Evolutionary conservation across 225 moss, liverwort and hornwort species (phyloP).

Genomic region (Pseudisothecium myosuroides): DNA sequence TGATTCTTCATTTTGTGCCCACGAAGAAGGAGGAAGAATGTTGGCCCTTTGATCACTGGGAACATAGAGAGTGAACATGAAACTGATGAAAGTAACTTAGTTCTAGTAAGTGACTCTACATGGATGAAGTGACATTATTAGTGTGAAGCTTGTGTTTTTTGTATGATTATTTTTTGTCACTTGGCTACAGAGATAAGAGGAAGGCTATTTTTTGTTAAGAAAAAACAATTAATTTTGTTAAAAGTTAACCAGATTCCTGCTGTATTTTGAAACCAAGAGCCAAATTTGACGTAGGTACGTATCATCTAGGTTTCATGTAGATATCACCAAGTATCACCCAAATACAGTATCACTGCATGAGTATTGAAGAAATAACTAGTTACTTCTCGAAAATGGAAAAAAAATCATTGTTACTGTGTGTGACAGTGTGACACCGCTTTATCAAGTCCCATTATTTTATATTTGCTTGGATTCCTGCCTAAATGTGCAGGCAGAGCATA

Average conservation of each 20-base stretch:
- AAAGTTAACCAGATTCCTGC: not conserved
- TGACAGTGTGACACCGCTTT: too few relatives aligned
- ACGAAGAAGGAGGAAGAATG: not conserved
- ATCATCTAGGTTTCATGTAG: not conserved
- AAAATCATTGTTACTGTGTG: not conserved
- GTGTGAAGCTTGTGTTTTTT: not conserved
- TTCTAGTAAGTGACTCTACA: too few relatives aligned
- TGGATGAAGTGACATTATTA: not conserved
- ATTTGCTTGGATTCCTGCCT: not conserved
- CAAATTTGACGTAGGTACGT: not conserved
- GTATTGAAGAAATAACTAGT: not conserved
- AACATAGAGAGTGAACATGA: not conserved
- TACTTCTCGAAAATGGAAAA: not conserved
- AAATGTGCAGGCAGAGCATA: not conserved
- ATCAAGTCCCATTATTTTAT: not conserved
- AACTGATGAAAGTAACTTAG: too few relatives aligned
- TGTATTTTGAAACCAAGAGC: not conserved
- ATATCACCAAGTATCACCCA: not conserved
- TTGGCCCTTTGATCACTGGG: not conserved
- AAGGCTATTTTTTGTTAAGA: too few relatives aligned
- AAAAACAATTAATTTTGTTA: not conserved
- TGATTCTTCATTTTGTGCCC: not conserved
- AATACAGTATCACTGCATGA: not conserved
- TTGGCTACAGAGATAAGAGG: not conserved
- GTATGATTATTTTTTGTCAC: not conserved